Conservation (phyloP, 2,329 filamentous ascomycete genomes). For the Pseudogymnoascus pannorum region DNA sequence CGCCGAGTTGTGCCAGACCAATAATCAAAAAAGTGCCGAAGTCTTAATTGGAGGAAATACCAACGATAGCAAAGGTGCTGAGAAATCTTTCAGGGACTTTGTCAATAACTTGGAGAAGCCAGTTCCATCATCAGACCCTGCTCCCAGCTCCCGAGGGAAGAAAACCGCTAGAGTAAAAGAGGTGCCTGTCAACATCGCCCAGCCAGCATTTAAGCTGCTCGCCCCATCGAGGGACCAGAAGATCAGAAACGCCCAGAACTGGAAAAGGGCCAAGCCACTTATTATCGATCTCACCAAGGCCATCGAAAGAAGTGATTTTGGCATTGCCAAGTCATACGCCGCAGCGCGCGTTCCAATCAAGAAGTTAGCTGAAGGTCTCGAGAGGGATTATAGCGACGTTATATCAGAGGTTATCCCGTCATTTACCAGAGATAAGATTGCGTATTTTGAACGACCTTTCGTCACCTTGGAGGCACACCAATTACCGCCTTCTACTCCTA, state of each 20-base stretch:
- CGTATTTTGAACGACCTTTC: slow-evolving; percentile 2
- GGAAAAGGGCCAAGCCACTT: slow-evolving; percentile 6
- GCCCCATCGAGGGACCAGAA: background rate
- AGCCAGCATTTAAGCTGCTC: slow-evolving; percentile 4
- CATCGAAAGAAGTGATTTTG: background rate
- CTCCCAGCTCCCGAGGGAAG: background rate
- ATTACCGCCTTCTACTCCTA: background rate
- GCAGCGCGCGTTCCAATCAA: background rate
- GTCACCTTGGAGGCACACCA: background rate
- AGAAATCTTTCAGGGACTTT: slow-evolving; percentile 3
- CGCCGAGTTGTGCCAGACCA: slow-evolving; percentile 1
- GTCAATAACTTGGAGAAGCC: slow-evolving; percentile 1
- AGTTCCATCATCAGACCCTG: background rate
- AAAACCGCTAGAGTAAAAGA: slow-evolving; percentile 6
- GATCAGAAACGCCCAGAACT: background rate
- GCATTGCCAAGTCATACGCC: background rate
- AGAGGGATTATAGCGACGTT: slow-evolving; percentile 4
- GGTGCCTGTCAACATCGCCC: background rate
- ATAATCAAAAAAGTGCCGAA: background rate
- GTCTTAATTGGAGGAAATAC: background rate
- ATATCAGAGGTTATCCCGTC: slow-evolving; percentile 6
- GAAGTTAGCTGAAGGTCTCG: background rate
- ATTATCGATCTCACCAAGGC: background rate
- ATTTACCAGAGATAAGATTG: background rate
- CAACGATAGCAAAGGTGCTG: background rate